Evolutionary conservation across 169 alveolate genomes (phyloP).

Genomic region (Cryptosporidium meleagridis): DNA sequence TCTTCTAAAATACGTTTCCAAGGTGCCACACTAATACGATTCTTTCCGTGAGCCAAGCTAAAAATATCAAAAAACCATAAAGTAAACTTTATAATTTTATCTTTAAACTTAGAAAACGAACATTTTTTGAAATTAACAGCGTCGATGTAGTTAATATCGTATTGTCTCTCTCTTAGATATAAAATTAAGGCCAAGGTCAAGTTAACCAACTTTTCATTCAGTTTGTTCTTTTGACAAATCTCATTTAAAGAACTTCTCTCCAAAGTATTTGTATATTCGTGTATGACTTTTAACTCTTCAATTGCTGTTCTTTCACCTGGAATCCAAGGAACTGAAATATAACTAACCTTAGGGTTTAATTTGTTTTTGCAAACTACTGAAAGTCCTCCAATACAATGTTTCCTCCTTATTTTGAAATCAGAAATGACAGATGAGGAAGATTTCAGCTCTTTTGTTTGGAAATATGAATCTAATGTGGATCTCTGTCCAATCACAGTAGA

Average conservation of each 20-base stretch:
- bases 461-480: constrained; percentile 20
- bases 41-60: constrained; percentile 60
- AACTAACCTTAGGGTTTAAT: constrained; percentile 31
- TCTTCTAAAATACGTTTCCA: constrained; percentile 63
- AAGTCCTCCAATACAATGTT: constrained; percentile 19
- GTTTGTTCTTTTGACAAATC: constrained; percentile 19
- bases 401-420: constrained; percentile 41
- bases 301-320: constrained; percentile 59
- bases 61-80: constrained; percentile 26
- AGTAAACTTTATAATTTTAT: constrained; percentile 1
- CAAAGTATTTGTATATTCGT: constrained; percentile 22
- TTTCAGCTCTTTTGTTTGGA: constrained; percentile 3
- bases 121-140: constrained; percentile 24
- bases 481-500: constrained; percentile 15
- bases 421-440: constrained; percentile 45
- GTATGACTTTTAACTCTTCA: constrained; percentile 42
- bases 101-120: not conserved
- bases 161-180: constrained; percentile 72
- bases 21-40: constrained; percentile 13
- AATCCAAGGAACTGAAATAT: constrained; percentile 70
- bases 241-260: constrained; percentile 35
- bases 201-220: constrained; percentile 3
- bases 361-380: constrained; percentile 48
- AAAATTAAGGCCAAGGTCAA: constrained; percentile 51
- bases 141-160: constrained; percentile 35